Base-by-base conservation (phyloP, 1,284 basidiomycete genomes). In the Ceratobasidium sp. region DNA sequence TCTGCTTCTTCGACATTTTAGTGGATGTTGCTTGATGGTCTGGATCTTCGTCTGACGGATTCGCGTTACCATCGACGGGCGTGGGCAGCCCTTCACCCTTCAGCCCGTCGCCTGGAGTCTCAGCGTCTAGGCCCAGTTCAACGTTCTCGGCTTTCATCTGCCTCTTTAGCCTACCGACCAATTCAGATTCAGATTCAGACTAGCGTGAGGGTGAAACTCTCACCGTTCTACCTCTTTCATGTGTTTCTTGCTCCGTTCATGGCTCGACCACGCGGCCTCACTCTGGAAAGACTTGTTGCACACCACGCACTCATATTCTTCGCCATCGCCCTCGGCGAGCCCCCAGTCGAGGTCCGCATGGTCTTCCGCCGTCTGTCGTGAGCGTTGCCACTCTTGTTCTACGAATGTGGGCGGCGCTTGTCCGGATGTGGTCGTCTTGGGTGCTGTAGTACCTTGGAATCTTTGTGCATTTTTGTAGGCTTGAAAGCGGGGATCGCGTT, bases 191-290 rank as follows among this genome's bases (percentile, higher is more conserved):
- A 66, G 34, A 41, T 71, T 19, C n/a, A 6, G 9, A 8, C 1
- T 41, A 24, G 22, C 16, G 22, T 13, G 39, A 69, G 14, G 27
- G 11, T 39, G 37, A 14, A 4, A 63, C 11, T 68, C 83, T 76
- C 74, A 85, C 85, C 83, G 84, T 80, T 93, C 93, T 19, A 97
- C 89, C 76, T 94, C 93, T 82, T 93, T 95, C 81, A 94, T 83
- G 81, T 99, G 98, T 82, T 97, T 98, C 82, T 93, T 94, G 82
- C 96, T 98, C 78, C 95, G 86, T 82, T 99, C 98, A 78, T 99
- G 98, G 81, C 96, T 98, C 78, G 90, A 87, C 95, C 96, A 99
- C 19, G 95, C 93, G 0, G 95, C 94, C 80, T 98, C 95, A 78
- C 92, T 96, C 79, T 92, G 86, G 82, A 98, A 99, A 0, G 86